Percentiles rank a stretch among this genome's conserved stretches.
phyloP scores from a whole-genome alignment of 2,329 filamentous ascomycete genomes.

The Magnaporthiopsis incrustans region DNA sequence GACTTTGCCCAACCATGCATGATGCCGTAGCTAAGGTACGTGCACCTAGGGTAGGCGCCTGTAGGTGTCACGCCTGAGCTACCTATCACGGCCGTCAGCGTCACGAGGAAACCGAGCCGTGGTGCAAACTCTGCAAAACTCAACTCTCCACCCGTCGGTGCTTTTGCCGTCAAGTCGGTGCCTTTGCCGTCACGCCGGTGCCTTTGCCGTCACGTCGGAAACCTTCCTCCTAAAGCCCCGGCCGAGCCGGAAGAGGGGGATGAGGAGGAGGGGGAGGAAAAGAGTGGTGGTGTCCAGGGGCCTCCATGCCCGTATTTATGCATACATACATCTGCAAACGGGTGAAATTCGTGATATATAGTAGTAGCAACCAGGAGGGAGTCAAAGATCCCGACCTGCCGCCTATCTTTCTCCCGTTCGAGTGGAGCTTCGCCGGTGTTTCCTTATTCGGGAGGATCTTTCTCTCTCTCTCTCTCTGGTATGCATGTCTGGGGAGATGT shows the following conservation, averaged over 20 bases:
- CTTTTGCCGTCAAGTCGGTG: no score
- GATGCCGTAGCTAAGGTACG: not conserved
- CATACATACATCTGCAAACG: no score
- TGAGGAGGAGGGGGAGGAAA: no score
- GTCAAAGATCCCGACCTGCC: not conserved
- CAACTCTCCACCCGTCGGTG: not conserved
- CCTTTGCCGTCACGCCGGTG: no score
- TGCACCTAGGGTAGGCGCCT: no score
- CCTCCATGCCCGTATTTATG: not conserved
- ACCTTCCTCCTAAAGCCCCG: no score
- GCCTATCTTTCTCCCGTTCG: not conserved
- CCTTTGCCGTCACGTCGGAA: not conserved
- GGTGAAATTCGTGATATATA: not conserved
- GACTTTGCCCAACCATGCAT: not conserved
- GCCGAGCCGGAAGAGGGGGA: no score
- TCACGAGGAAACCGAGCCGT: not conserved
- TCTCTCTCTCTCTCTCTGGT: no score
- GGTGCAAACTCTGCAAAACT: not conserved
- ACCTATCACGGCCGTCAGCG: no score
- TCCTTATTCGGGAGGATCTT: not conserved
- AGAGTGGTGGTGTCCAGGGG: no score
- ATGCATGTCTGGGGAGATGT: no score
- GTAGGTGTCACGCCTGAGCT: no score
- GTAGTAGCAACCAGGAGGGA: not conserved
- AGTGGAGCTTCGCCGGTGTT: not conserved